Base-by-base conservation (phyloP, 257 asterid genomes). In the Leptodermis oblonga region DNA sequence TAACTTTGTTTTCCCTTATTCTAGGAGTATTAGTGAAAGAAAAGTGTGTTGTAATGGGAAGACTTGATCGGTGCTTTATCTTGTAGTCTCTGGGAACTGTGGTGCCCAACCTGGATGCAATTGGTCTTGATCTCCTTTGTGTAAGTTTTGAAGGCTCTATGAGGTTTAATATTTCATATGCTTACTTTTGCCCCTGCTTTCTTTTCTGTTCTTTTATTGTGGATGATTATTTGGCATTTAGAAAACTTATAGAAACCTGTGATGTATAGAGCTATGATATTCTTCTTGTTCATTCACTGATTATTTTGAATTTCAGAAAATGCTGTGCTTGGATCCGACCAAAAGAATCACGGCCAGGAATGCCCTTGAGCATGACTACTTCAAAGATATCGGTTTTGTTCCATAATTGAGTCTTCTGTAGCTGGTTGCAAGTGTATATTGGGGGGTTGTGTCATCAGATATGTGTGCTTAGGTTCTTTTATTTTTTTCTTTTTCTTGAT, bases 361-460 rank as follows among this genome's bases (percentile, higher is more conserved):
- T 71, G 98, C 97, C 65, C 97, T 92, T 30, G 93, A 90, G 84
- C 98, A 92, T 34, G 95, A 84, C 73, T 92, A 92, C 81, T 92
- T 92, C 74, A 92, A 85, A 88, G 97, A 88, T 77, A 86, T 88
- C 26, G 89, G 82, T 52, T 75, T 70, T 66, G 89, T 92, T 56
- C 95, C 96, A 28, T 90, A 76, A 82, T 70, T 42, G 7, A 39
- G 62, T 62, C 67, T 53, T 74, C 67, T 41, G 70, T 65, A 68
- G 76, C 81, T 65, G 81, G 70, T 62, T 70, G 83, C 83, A 73
- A 76, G 69, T 88, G 91, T 86, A 86, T 83, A 86, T 86, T 79
- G 85, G 33, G 62, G 77, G 78, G 75, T 70, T 75, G 77, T 75
- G 67, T 74, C 52, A 73, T 81, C 73, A 71, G 76, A 78, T 73